These are phyloP conservation scores for Sarocladium kiliense DNA, from an alignment of 2,329 filamentous ascomycete genomes.

Conservation along the genomic window DNA sequence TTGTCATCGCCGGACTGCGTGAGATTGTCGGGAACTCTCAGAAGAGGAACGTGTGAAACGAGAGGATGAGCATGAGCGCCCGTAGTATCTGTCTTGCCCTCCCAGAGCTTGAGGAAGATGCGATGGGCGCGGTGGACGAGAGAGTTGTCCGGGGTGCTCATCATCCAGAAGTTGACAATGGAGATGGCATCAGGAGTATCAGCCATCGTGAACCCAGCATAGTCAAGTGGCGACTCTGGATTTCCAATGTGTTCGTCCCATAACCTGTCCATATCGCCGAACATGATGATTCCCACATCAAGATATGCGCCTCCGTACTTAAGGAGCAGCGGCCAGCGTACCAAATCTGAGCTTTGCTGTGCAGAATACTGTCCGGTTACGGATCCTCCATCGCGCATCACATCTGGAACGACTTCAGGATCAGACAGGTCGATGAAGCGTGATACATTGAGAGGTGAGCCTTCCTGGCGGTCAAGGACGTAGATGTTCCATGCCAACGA, in stretches of 20 bases:
- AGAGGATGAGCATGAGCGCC: not conserved
- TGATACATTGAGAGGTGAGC: not conserved
- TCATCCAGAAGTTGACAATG: conserved; percentile 9
- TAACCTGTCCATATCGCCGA: conserved; percentile 9
- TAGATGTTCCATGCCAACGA: conserved; percentile 8
- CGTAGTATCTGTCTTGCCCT: conserved; percentile 2
- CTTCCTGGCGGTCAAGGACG: not conserved
- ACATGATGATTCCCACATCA: conserved; percentile 8
- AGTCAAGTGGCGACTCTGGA: conserved; percentile 7
- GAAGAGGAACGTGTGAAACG: conserved; percentile 6
- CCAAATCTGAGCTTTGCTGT: conserved; percentile 9
- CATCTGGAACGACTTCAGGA: conserved; percentile 1
- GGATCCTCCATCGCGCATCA: not conserved
- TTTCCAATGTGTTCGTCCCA: conserved; percentile 10
- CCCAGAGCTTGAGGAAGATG: conserved; percentile 9
- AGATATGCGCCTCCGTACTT: conserved; percentile 10
- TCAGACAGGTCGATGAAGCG: conserved; percentile 2
- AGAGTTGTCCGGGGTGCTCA: conserved; percentile 2
- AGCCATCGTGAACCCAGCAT: conserved; percentile 5
- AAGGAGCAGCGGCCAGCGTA: conserved; percentile 9
- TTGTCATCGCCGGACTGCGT: not conserved
- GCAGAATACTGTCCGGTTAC: conserved; percentile 1
- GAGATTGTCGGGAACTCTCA: not conserved
- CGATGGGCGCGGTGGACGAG: conserved; percentile 5
- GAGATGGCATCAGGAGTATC: conserved; percentile 3